These are phyloP conservation scores for Ganoderma resinaceum DNA, from an alignment of 1,284 basidiomycete species.

Conservation along the genomic window DNA sequence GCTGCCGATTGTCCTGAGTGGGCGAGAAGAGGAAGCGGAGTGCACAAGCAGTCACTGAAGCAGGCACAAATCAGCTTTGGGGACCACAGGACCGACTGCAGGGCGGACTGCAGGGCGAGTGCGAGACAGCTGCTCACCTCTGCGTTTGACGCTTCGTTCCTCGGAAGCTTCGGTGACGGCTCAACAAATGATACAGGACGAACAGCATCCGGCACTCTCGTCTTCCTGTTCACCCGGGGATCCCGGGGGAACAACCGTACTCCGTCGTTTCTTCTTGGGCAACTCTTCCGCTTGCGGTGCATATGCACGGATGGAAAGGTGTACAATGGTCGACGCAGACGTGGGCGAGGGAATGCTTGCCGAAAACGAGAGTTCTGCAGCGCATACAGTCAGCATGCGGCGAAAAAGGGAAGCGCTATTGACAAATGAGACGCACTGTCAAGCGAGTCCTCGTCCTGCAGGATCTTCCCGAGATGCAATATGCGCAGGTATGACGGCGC, in stretches of 20 bases:
- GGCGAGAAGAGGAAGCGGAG: neutral
- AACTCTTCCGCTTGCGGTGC: slow-evolving; percentile 60
- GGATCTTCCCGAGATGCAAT: slow-evolving; percentile 82
- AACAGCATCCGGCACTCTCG: slow-evolving; percentile 38
- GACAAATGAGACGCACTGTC: slow-evolving; percentile 55
- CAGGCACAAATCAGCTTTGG: neutral
- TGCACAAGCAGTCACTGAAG: neutral
- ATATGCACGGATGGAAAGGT: slow-evolving; percentile 79
- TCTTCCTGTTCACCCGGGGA: slow-evolving; percentile 27
- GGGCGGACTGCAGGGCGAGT: neutral
- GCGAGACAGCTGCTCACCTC: neutral
- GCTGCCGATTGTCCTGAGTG: neutral
- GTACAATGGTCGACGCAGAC: slow-evolving; percentile 72
- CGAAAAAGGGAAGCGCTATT: slow-evolving; percentile 10
- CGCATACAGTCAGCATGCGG: slow-evolving; percentile 15
- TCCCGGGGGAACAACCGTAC: slow-evolving; percentile 11
- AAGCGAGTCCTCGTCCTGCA: slow-evolving; percentile 85
- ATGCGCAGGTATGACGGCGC: slow-evolving; percentile 82
- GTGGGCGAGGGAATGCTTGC: slow-evolving; percentile 45
- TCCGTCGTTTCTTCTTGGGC: slow-evolving; percentile 55
- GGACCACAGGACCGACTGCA: neutral
- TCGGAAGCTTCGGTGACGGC: slow-evolving; percentile 1
- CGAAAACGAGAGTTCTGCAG: slow-evolving; percentile 58
- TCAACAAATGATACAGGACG: slow-evolving; percentile 38
- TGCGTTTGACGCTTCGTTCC: neutral